Evolutionary conservation across 495 filamentous ascomycete genomes (phyloP).

Genomic region (Halenospora varia): DNA sequence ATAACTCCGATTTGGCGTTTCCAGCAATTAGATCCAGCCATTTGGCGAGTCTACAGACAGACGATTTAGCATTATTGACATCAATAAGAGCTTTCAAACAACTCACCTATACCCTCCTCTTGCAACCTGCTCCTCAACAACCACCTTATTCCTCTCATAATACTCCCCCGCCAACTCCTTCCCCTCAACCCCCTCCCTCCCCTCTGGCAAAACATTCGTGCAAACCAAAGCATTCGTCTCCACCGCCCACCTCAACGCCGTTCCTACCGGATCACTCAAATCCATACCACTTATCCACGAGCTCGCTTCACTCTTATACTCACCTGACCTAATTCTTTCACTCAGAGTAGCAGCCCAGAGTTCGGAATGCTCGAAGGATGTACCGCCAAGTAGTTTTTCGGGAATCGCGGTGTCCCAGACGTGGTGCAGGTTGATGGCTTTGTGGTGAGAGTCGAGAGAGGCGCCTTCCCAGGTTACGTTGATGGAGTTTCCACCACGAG

Average conservation of each 20-base stretch:
- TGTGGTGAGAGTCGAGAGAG: constrained; percentile 54
- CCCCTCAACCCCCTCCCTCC: constrained; percentile 44
- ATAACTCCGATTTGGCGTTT: constrained; percentile 7
- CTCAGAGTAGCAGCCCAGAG: constrained; percentile 34
- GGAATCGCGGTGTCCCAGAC: constrained; percentile 65
- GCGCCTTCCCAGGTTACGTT: constrained; percentile 49
- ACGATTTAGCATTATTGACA: background rate
- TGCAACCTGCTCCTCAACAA: constrained; percentile 70
- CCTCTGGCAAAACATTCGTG: constrained; percentile 52
- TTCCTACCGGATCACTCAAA: constrained; percentile 36
- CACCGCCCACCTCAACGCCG: constrained; percentile 55
- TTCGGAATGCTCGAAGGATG: constrained; percentile 31
- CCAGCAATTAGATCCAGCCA: constrained; percentile 25
- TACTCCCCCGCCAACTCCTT: constrained; percentile 60
- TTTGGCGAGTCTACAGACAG: constrained; percentile 10
- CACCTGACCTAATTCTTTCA: constrained; percentile 44
- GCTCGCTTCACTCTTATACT: constrained; percentile 33
- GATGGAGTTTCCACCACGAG: constrained; percentile 56
- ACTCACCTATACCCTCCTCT: constrained; percentile 61
- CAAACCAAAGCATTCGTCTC: constrained; percentile 62
- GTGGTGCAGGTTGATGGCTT: constrained; percentile 54
- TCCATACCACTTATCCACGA: constrained; percentile 50
- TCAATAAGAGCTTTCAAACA: background rate
- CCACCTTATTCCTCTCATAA: constrained; percentile 54
- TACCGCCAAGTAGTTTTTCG: constrained; percentile 47